Evolutionary conservation across 345 rosid species (phyloP).

Genomic region (Gossypium anomalum): DNA sequence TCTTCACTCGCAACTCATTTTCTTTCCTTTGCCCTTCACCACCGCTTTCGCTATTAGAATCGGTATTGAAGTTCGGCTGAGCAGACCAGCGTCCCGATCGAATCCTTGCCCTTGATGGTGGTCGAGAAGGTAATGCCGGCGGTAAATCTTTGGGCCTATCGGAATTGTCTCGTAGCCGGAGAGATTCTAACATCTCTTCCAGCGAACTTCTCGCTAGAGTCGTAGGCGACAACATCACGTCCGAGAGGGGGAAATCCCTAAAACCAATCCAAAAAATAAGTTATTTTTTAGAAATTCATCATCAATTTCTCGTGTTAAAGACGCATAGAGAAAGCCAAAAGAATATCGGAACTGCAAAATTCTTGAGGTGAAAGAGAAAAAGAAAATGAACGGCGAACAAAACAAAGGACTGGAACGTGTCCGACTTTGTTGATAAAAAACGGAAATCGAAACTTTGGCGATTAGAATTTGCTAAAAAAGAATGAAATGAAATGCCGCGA

Average conservation of each 20-base stretch:
- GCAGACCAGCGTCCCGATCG: constrained; percentile 71
- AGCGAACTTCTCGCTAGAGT: constrained; percentile 67
- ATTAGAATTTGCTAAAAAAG: constrained; percentile 4
- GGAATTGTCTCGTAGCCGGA: constrained; percentile 59
- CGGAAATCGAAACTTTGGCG: not conserved
- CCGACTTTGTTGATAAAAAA: constrained; percentile 1
- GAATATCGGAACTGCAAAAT: not conserved
- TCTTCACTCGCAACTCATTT: constrained; percentile 34
- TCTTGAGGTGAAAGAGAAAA: not conserved
- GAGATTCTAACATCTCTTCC: constrained; percentile 92
- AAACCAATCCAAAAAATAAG: not conserved
- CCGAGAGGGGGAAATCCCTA: not conserved
- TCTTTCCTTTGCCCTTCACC: constrained; percentile 44
- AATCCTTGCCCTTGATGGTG: constrained; percentile 69
- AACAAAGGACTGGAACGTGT: not conserved
- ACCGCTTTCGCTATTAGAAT: not conserved
- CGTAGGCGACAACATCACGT: constrained; percentile 69
- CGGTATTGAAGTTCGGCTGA: constrained; percentile 37
- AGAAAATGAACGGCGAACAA: not conserved
- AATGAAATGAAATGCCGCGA: not conserved
- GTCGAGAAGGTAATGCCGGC: constrained; percentile 87
- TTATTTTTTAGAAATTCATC: not conserved
- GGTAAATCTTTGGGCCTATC: constrained; percentile 75
- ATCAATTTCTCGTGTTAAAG: not conserved
- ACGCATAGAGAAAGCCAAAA: not conserved